Conservation (phyloP, 352 stramenopile species). For the Elongisporangium senticosum region DNA sequence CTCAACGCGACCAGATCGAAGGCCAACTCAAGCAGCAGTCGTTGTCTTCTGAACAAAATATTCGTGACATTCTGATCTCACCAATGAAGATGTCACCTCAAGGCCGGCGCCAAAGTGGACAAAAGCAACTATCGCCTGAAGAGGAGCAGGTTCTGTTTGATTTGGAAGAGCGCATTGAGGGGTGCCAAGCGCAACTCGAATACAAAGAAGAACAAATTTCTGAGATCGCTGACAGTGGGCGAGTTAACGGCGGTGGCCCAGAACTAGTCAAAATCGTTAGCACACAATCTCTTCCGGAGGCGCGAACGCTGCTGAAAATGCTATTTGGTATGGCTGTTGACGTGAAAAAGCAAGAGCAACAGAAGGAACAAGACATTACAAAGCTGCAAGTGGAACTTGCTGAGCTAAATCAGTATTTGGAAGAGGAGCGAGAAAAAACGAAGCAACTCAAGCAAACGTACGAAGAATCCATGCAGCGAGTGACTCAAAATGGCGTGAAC, state of each 20-base stretch:
- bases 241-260: conserved; percentile 29
- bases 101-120: conserved; percentile 36
- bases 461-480: conserved; percentile 75
- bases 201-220: conserved; percentile 89
- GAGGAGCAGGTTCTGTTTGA: conserved; percentile 80
- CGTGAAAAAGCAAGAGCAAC: conserved; percentile 82
- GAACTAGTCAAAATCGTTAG: conserved; percentile 77
- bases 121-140: conserved; percentile 64
- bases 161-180: conserved; percentile 83
- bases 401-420: conserved; percentile 50
- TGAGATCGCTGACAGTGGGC: conserved; percentile 60
- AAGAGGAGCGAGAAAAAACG: conserved; percentile 69
- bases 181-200: conserved; percentile 78
- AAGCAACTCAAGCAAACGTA: conserved; percentile 79
- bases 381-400: conserved; percentile 70
- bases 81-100: conserved; percentile 47
- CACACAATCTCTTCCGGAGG: conserved; percentile 78
- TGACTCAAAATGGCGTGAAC: conserved; percentile 36
- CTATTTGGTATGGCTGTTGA: conserved; percentile 85
- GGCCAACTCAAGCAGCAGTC: conserved; percentile 53
- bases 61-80: conserved; percentile 78
- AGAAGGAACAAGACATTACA: conserved; percentile 69
- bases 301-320: conserved; percentile 76
- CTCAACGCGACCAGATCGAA: conserved; percentile 63
- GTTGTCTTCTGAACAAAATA: conserved; percentile 51